phyloP scores from a whole-genome alignment of 345 rosid species.

The Eucalyptus victrix region DNA sequence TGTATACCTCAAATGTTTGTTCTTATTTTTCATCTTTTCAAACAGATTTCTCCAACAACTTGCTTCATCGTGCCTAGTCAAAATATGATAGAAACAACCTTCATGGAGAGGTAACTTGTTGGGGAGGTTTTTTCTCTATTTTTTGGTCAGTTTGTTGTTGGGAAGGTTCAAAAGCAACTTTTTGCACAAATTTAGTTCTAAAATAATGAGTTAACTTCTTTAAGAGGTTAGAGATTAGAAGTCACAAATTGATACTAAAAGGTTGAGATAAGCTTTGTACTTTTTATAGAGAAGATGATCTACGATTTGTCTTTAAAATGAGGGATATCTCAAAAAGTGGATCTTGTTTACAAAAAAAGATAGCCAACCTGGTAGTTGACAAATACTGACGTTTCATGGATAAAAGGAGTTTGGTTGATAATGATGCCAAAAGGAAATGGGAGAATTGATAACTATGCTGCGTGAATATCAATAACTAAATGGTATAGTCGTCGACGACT shows the following conservation, averaged over 20 bases:
- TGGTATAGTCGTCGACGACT: not conserved
- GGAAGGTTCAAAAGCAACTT: not conserved
- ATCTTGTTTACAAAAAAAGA: not conserved
- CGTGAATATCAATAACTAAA: not conserved
- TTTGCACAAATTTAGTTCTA: not conserved
- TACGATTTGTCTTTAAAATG: not conserved
- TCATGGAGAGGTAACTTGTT: not conserved
- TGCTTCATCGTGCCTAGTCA: not conserved
- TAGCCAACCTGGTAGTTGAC: not conserved
- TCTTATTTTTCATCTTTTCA: not conserved
- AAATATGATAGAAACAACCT: not conserved
- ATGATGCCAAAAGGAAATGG: not conserved
- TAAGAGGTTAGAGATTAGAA: not conserved
- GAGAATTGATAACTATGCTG: not conserved
- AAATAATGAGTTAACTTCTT: not conserved
- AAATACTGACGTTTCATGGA: not conserved
- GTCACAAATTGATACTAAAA: not conserved
- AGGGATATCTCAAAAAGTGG: not conserved
- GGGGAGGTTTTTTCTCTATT: not conserved
- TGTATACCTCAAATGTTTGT: not conserved
- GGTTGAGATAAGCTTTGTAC: not conserved
- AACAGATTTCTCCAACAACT: not conserved
- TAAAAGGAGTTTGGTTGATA: not conserved
- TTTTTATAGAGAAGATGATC: not conserved
- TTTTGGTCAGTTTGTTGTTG: too few species aligned